Conservation (phyloP, 768 basidiomycete species). For the Tylopilus intermedius region DNA sequence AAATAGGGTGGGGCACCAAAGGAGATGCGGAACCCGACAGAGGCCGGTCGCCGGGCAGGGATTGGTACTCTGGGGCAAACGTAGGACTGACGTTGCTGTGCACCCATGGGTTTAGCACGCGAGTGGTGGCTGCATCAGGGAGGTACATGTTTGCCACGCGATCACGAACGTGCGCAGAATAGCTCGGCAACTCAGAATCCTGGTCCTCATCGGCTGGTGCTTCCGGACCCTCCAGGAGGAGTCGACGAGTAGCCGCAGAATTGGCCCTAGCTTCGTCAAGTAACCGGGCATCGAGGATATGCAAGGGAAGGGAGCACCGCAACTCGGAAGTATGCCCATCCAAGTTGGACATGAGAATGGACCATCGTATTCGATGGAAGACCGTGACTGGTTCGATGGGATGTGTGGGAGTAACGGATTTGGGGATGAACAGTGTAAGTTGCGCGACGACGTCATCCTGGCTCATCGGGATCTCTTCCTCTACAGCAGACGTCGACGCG, state of each 20-base stretch:
- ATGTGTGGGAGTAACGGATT: conserved; percentile 64
- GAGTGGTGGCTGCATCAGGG: conserved; percentile 57
- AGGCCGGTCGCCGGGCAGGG: conserved; percentile 18
- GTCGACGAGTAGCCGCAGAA: conserved; percentile 68
- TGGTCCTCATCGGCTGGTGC: conserved; percentile 46
- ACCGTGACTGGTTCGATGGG: conserved; percentile 69
- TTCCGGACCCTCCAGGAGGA: conserved; percentile 37
- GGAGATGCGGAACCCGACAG: conserved; percentile 39
- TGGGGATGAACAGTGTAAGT: conserved; percentile 57
- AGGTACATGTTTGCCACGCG: conserved; percentile 77
- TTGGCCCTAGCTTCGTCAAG: conserved; percentile 70
- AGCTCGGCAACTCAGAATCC: conserved; percentile 78
- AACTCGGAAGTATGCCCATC: conserved; percentile 94
- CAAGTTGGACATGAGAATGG: conserved; percentile 70
- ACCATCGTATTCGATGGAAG: conserved; percentile 78
- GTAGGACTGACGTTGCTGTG: conserved; percentile 38
- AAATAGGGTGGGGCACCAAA: conserved; percentile 30
- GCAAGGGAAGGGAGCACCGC: conserved; percentile 88
- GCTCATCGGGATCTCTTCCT: conserved; percentile 24
- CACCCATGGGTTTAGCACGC: conserved; percentile 63
- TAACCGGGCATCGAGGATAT: conserved; percentile 71
- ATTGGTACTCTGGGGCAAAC: conserved; percentile 12
- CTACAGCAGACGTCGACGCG: neutral
- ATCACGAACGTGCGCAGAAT: conserved; percentile 85
- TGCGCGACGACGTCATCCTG: conserved; percentile 54